Conservation (phyloP, 805 yeast genomes). For the Barnettozyma vustinii region DNA sequence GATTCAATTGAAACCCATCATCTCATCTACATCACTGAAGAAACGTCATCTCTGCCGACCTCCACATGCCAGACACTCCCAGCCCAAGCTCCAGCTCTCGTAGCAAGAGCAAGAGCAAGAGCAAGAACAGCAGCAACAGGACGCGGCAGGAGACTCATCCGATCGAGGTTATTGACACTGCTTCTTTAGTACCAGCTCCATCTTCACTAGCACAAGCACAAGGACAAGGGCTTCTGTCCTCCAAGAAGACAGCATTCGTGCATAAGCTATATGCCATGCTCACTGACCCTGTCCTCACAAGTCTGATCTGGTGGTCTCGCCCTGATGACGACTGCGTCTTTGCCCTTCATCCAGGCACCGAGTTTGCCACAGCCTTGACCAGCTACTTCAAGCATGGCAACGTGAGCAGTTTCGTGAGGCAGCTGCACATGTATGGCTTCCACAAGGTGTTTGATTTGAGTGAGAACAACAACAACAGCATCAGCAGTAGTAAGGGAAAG, state of each 20-base stretch:
- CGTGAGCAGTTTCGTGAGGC: constrained; percentile 88
- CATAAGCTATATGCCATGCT: constrained; percentile 61
- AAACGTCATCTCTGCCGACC: too few species aligned
- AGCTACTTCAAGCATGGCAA: constrained; percentile 90
- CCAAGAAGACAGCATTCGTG: constrained; percentile 45
- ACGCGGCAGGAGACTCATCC: not conserved
- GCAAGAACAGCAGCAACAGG: too few species aligned
- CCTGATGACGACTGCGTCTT: constrained; percentile 42
- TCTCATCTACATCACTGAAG: too few species aligned
- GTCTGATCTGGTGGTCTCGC: constrained; percentile 62
- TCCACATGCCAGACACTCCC: not conserved
- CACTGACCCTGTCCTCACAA: constrained; percentile 45
- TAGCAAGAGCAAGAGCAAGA: too few species aligned
- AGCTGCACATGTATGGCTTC: constrained; percentile 93
- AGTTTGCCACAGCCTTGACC: constrained; percentile 56
- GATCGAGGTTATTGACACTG: not conserved
- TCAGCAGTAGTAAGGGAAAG: not conserved
- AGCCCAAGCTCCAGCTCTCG: not conserved
- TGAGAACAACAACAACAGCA: constrained; percentile 9
- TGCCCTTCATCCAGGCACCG: constrained; percentile 59
- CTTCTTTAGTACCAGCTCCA: not conserved
- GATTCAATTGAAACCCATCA: too few species aligned
- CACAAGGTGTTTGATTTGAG: constrained; percentile 54
- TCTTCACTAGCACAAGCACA: not conserved
- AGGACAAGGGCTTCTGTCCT: not conserved